A percentile compares a stretch with the other conserved stretches of the same genome.
phyloP scores from a whole-genome alignment of 2,329 filamentous ascomycete genomes.

The Monosporascus sp. region DNA sequence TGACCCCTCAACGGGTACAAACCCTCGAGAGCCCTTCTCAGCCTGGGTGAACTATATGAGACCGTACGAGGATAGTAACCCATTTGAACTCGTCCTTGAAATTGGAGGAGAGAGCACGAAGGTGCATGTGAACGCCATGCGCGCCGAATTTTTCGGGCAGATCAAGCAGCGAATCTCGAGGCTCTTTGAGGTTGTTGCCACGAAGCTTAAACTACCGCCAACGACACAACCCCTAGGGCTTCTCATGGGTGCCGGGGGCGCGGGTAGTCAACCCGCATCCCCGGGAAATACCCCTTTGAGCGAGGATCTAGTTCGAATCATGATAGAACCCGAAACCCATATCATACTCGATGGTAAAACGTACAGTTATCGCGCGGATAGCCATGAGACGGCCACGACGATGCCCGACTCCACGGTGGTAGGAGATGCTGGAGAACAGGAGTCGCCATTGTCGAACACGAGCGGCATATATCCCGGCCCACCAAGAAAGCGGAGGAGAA shows the following conservation, averaged over 20 bases:
- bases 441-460: slow-evolving; percentile 27
- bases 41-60: slow-evolving; percentile 73
- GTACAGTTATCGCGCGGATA: slow-evolving; percentile 28
- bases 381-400: slow-evolving; percentile 19
- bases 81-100: slow-evolving; percentile 74
- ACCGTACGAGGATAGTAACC: slow-evolving; percentile 74
- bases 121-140: slow-evolving; percentile 33
- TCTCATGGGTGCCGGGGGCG: slow-evolving; percentile 61
- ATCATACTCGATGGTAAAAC: slow-evolving; percentile 54
- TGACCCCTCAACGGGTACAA: slow-evolving; percentile 34
- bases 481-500: slow-evolving; percentile 42
- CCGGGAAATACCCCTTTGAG: slow-evolving; percentile 66
- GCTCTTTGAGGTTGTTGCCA: slow-evolving; percentile 74
- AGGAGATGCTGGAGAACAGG: slow-evolving; percentile 25
- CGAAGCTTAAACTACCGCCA: slow-evolving; percentile 66
- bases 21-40: slow-evolving; percentile 24
- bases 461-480: slow-evolving; percentile 24
- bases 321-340: slow-evolving; percentile 55
- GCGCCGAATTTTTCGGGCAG: slow-evolving; percentile 70
- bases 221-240: slow-evolving; percentile 58
- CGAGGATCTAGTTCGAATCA: slow-evolving; percentile 63
- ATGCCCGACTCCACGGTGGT: slow-evolving; percentile 29
- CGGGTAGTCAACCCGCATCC: slow-evolving; percentile 55
- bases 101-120: slow-evolving; percentile 62
- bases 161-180: slow-evolving; percentile 65